A percentile compares a stretch with the other conserved stretches of the same genome.
Conservation (phyloP, 2,329 filamentous ascomycete species). For the Colletotrichum ledebouriae region DNA sequence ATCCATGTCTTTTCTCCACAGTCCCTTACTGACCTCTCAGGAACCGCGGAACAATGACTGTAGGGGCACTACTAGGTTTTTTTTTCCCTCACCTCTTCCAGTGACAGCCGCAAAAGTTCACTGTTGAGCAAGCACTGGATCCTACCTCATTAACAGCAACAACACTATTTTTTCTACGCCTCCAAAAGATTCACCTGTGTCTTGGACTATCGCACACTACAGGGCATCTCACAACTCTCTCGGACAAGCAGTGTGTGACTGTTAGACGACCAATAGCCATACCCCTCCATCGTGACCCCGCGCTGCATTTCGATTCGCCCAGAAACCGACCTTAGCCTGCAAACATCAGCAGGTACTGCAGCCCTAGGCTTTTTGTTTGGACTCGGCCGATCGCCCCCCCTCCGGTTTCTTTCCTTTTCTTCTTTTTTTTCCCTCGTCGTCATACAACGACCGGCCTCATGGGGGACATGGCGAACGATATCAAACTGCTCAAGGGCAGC, state of each 20-base stretch:
- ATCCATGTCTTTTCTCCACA: constrained; percentile 29
- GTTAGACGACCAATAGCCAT: constrained; percentile 24
- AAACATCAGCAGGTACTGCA: constrained; percentile 34
- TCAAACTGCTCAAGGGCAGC: constrained; percentile 54
- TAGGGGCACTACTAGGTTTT: constrained; percentile 14
- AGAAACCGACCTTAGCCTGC: constrained; percentile 31
- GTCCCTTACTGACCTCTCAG: constrained; percentile 30
- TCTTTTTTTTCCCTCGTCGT: constrained; percentile 27
- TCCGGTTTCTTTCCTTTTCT: constrained; percentile 14
- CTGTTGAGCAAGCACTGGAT: neutral
- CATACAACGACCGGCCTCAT: constrained; percentile 41
- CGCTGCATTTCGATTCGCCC: constrained; percentile 41
- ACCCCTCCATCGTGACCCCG: constrained; percentile 43
- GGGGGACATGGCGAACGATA: constrained; percentile 53
- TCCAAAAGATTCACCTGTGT: constrained; percentile 2
- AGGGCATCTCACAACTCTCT: constrained; percentile 7
- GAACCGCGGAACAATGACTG: constrained; percentile 29
- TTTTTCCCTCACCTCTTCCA: constrained; percentile 25
- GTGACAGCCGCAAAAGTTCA: neutral
- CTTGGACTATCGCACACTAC: constrained; percentile 1
- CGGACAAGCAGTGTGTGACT: constrained; percentile 2
- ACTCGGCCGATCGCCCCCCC: constrained; percentile 24
- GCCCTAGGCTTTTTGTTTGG: constrained; percentile 28
- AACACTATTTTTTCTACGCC: constrained; percentile 6
- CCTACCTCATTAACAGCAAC: neutral